Conservation (phyloP, 83 land plant genomes). For the Diphasiastrum complanatum region DNA sequence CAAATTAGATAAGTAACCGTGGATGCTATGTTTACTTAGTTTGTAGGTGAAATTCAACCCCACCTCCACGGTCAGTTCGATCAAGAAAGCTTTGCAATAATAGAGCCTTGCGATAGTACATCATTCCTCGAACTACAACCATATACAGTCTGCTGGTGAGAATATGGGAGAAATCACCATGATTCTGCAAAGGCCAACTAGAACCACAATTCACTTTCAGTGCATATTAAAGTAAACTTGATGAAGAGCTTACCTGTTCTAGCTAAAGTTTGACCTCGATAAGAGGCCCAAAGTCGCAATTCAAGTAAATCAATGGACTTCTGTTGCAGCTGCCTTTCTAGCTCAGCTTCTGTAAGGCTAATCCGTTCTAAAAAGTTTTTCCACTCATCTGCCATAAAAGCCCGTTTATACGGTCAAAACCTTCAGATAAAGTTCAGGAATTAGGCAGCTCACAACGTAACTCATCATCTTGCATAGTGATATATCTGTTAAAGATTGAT, state of each 20-base stretch:
- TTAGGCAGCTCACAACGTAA: too few relatives aligned
- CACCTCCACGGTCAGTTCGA: constrained; percentile 43
- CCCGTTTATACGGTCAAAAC: too few relatives aligned
- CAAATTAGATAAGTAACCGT: too few relatives aligned
- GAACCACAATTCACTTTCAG: background rate
- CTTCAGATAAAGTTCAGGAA: too few relatives aligned
- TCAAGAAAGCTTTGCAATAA: constrained; percentile 66
- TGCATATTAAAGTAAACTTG: too few relatives aligned
- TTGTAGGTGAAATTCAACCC: background rate
- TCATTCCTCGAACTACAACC: constrained; percentile 89
- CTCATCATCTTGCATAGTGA: too few relatives aligned
- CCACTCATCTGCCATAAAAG: constrained; percentile 99
- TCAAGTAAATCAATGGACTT: constrained; percentile 49
- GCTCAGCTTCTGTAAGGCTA: constrained; percentile 46
- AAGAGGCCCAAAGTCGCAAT: constrained; percentile 91
- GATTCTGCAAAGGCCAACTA: background rate
- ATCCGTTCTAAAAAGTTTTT: constrained; percentile 80
- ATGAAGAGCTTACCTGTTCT: constrained; percentile 50
- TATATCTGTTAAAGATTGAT: too few relatives aligned
- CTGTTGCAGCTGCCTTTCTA: constrained; percentile 42
- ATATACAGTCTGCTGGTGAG: background rate
- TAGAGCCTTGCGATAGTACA: constrained; percentile 87
- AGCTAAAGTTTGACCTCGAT: constrained; percentile 95
- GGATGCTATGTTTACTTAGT: constrained; percentile 3
- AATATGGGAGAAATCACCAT: background rate